Base-by-base conservation (phyloP, 495 filamentous ascomycete genomes). In the Hypomontagnella submonticulosa region DNA sequence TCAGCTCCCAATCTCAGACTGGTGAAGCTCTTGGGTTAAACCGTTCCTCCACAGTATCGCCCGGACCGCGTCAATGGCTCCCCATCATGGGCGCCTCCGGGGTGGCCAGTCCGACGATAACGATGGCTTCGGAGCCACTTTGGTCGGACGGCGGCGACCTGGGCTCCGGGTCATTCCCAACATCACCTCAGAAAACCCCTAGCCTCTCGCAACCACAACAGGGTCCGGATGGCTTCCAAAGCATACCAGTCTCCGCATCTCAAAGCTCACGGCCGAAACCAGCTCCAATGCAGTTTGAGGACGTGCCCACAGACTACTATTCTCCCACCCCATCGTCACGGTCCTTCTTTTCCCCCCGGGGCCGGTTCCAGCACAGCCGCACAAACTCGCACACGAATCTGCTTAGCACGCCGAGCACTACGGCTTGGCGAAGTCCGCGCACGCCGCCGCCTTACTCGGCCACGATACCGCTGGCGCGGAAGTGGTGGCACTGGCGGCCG, bases 401-500 rank as follows among this genome's bases (percentile, higher is more conserved):
- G 23, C 23, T 67, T 3, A 38, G 40, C 36, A 57, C 64, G 11
- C 62, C 61, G 7, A 65, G 40, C 32, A 49, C 57, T n/a, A 19
- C 46, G 15, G 30, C 57, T 27, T 61, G 67, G 56, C 56, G 36
- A 20, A 64, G 50, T 18, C 66, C 65, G 18, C 54, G 53, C 44
- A 66, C 61, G 11, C 61, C 67, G 6, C 62, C 53, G 8, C 62
- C 57, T 44, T 62, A 61, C 52, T 52, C 51, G 37, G 8, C 52
- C 12, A 18, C 38, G 57, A 37, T 52, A 7, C 9, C 48, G 5
- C 37, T 11, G 10, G 9, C n/a, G 15, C 44, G 41, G 7, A 61
- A 32, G 18, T 61, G 67, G 49, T 62, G 66, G 58, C 53, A 32
- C 11, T 74, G 71, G 70, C 48, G 57, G 7, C 46, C 66, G 15